Evolutionary conservation across 2,329 filamentous ascomycete species (phyloP).

Genomic region (Emmonsiellopsis sp.): DNA sequence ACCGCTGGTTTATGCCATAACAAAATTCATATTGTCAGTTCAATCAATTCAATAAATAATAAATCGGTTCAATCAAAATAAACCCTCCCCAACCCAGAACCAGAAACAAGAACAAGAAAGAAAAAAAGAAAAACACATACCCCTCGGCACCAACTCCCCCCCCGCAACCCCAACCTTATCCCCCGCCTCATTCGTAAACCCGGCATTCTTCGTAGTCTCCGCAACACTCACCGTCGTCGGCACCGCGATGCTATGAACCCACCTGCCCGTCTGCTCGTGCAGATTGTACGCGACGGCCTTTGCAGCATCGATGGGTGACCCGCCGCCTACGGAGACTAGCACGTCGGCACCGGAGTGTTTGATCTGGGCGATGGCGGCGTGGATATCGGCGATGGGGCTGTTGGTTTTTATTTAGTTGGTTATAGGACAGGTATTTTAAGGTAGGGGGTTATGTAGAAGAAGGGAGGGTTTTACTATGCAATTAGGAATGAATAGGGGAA

Average conservation of each 20-base stretch:
- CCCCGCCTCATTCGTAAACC: slow-evolving; percentile 9
- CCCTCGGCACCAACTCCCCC: slow-evolving; percentile 16
- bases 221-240: slow-evolving; percentile 12
- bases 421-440: not conserved
- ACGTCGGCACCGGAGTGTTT: slow-evolving; percentile 7
- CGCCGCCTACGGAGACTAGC: slow-evolving; percentile 10
- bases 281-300: slow-evolving; percentile 10
- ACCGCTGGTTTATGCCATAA: too few relatives aligned
- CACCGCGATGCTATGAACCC: slow-evolving; percentile 9
- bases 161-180: slow-evolving; percentile 11
- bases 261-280: not conserved
- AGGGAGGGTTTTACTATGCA: not conserved
- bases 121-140: slow-evolving; percentile 3
- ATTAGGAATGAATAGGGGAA: not conserved
- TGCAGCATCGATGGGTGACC: slow-evolving; percentile 11
- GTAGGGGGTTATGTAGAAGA: not conserved
- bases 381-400: slow-evolving; percentile 10
- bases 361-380: slow-evolving; percentile 3
- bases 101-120: too few relatives aligned
- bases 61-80: not conserved
- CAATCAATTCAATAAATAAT: too few relatives aligned
- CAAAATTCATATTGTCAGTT: too few relatives aligned
- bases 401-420: not conserved
- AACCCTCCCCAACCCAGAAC: too few relatives aligned
- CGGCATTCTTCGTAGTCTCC: slow-evolving; percentile 10